Conservation (phyloP, 148 eudicot genomes). For the Nepenthes gracilis region DNA sequence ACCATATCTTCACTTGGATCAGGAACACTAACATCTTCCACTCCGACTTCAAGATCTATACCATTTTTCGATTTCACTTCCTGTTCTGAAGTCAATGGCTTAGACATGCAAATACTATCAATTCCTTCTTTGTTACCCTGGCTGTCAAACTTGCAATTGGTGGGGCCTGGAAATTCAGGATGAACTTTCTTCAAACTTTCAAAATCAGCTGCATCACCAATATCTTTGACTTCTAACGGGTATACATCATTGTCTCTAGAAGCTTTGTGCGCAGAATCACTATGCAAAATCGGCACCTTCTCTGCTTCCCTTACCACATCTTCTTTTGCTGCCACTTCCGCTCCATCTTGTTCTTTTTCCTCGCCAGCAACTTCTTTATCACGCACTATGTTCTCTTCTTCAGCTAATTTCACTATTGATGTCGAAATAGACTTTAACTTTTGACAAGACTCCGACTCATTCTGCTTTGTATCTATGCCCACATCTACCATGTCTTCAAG, state of each 20-base stretch:
- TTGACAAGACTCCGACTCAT: slow-evolving; percentile 10
- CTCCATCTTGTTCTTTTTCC: slow-evolving; percentile 19
- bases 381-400: slow-evolving; percentile 17
- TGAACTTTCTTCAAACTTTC: slow-evolving; percentile 11
- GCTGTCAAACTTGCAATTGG: slow-evolving; percentile 10
- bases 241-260: slow-evolving; percentile 19
- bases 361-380: slow-evolving; percentile 14
- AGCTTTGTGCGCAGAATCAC: slow-evolving; percentile 11
- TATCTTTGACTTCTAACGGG: slow-evolving; percentile 11
- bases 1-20: slow-evolving; percentile 18
- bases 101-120: slow-evolving; percentile 10
- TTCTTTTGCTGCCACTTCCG: slow-evolving; percentile 13
- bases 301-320: slow-evolving; percentile 10
- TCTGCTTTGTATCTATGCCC: slow-evolving; percentile 6
- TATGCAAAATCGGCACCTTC: slow-evolving; percentile 17
- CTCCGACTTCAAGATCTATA: slow-evolving; percentile 28
- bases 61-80: slow-evolving; percentile 16
- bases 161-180: slow-evolving; percentile 15
- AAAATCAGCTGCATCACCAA: slow-evolving; percentile 12
- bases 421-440: slow-evolving; percentile 6
- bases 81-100: slow-evolving; percentile 7
- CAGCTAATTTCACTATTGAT: slow-evolving; percentile 7
- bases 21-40: slow-evolving; percentile 13
- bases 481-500: slow-evolving; percentile 10
- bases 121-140: slow-evolving; percentile 22